phyloP scores from a whole-genome alignment of 768 basidiomycete genomes.

The Phylloporus sp. region DNA sequence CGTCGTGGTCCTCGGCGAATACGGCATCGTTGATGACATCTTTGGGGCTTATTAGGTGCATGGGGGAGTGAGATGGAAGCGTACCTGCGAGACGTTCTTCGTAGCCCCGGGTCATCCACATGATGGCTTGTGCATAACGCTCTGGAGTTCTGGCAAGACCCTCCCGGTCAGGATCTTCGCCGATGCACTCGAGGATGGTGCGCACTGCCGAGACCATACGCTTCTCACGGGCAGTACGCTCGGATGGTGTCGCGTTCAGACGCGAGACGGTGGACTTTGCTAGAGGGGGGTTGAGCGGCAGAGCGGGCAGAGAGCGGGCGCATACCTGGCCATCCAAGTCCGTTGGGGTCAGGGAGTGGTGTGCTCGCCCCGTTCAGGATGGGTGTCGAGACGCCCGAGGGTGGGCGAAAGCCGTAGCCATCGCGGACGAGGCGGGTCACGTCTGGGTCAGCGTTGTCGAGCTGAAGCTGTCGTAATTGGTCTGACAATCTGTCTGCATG shows the following conservation, averaged over 20 bases:
- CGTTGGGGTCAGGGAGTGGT: slow-evolving; percentile 54
- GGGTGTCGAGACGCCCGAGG: slow-evolving; percentile 68
- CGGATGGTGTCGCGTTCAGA: slow-evolving; percentile 72
- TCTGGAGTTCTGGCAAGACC: slow-evolving; percentile 90
- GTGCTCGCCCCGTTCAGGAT: slow-evolving; percentile 32
- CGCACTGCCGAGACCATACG: slow-evolving; percentile 83
- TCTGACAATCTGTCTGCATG: slow-evolving; percentile 42
- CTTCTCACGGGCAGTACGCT: slow-evolving; percentile 67
- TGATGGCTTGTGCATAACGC: slow-evolving; percentile 91
- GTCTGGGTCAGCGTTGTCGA: slow-evolving; percentile 13
- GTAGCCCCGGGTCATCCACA: slow-evolving; percentile 99
- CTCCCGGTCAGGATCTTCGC: slow-evolving; percentile 95
- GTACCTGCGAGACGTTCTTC: slow-evolving; percentile 89
- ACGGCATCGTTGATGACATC: slow-evolving; percentile 99
- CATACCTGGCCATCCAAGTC: slow-evolving; percentile 91
- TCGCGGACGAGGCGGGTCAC: slow-evolving; percentile 52
- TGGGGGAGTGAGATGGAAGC: slow-evolving; percentile 16
- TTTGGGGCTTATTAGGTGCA: slow-evolving; percentile 24
- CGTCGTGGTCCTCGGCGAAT: slow-evolving; percentile 98
- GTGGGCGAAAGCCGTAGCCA: slow-evolving; percentile 77
- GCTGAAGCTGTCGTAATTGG: slow-evolving; percentile 46
- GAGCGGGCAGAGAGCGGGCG: slow-evolving; percentile 6
- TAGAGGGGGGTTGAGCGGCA: slow-evolving; percentile 30
- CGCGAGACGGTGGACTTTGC: slow-evolving; percentile 89
- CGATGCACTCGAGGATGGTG: slow-evolving; percentile 93